Percentiles rank a stretch among this genome's conserved stretches.
Conservation (phyloP, 2,329 filamentous ascomycete genomes). For the Sclerotinia subarctica region DNA sequence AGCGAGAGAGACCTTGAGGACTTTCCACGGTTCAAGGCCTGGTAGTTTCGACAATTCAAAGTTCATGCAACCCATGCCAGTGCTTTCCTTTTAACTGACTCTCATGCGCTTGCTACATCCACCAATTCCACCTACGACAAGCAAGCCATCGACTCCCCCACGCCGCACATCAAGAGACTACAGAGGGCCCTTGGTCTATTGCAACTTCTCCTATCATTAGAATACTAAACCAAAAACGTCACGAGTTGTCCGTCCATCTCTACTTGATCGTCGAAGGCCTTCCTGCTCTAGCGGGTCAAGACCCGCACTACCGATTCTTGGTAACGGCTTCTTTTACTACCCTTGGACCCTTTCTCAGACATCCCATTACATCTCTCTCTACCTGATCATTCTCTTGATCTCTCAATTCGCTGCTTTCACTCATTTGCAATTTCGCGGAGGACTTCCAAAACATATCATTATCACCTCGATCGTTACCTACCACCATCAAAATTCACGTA, state of each 20-base stretch:
- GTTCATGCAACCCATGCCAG: slow-evolving; percentile 30
- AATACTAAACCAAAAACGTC: slow-evolving; percentile 18
- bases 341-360: slow-evolving; percentile 25
- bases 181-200: slow-evolving; percentile 9
- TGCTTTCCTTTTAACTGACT: slow-evolving; percentile 25
- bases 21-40: slow-evolving; percentile 20
- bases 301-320: slow-evolving; percentile 36
- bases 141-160: slow-evolving; percentile 22
- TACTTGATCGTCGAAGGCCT: slow-evolving; percentile 19
- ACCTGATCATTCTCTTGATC: slow-evolving; percentile 23
- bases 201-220: slow-evolving; percentile 20
- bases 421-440: slow-evolving; percentile 25
- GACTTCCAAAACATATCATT: slow-evolving; percentile 22
- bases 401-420: slow-evolving; percentile 24
- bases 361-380: slow-evolving; percentile 27
- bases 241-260: slow-evolving; percentile 15
- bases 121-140: slow-evolving; percentile 25
- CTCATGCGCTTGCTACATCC: slow-evolving; percentile 27
- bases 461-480: slow-evolving; percentile 22
- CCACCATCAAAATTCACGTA: slow-evolving; percentile 22
- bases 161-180: slow-evolving; percentile 11
- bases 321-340: slow-evolving; percentile 25
- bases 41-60: slow-evolving; percentile 20
- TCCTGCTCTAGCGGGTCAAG: slow-evolving; percentile 24
- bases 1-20: slow-evolving; percentile 6